Percentiles rank a stretch among this genome's conserved stretches.
Evolutionary conservation across 345 rosid species (phyloP).

Genomic region (Eucalyptus victrix): DNA sequence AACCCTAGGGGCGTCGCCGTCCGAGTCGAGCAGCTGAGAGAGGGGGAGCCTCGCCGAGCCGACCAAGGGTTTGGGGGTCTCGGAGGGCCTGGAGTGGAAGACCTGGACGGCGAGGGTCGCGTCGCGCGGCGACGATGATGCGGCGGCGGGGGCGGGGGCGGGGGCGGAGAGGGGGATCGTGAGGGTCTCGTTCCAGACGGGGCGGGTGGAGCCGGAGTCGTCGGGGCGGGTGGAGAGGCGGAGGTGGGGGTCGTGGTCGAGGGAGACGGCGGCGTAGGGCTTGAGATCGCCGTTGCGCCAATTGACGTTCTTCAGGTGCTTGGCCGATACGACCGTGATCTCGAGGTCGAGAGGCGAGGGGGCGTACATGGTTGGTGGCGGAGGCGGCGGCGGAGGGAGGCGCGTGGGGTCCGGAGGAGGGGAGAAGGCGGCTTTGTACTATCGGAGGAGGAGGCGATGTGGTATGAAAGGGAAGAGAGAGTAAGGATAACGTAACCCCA

Average conservation of each 20-base stretch:
- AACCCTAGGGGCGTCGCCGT: not conserved
- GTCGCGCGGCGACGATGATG: not conserved
- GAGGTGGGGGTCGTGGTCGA: constrained; percentile 35
- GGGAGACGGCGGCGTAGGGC: constrained; percentile 41
- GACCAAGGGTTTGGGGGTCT: constrained; percentile 40
- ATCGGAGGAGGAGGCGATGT: not conserved
- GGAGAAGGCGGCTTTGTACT: not conserved
- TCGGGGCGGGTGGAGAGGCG: constrained; percentile 27
- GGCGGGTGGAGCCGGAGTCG: constrained; percentile 5
- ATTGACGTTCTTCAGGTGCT: constrained; percentile 56
- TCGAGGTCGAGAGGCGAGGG: constrained; percentile 25
- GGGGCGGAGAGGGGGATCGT: not conserved
- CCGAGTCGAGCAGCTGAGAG: constrained; percentile 6
- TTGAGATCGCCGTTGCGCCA: constrained; percentile 33
- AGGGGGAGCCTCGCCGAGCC: constrained; percentile 29
- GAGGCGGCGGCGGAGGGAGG: not conserved
- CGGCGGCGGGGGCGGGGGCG: not conserved
- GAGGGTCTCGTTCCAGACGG: constrained; percentile 15
- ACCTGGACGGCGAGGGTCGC: constrained; percentile 29
- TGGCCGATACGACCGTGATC: constrained; percentile 39
- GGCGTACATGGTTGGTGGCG: constrained; percentile 7
- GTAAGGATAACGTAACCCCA: not conserved
- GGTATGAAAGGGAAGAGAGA: not conserved
- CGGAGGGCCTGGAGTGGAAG: constrained; percentile 49
- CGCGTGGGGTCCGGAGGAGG: not conserved